These are phyloP conservation scores for Peronospora destructor DNA, from an alignment of 352 stramenopile species.

Conservation along the genomic window DNA sequence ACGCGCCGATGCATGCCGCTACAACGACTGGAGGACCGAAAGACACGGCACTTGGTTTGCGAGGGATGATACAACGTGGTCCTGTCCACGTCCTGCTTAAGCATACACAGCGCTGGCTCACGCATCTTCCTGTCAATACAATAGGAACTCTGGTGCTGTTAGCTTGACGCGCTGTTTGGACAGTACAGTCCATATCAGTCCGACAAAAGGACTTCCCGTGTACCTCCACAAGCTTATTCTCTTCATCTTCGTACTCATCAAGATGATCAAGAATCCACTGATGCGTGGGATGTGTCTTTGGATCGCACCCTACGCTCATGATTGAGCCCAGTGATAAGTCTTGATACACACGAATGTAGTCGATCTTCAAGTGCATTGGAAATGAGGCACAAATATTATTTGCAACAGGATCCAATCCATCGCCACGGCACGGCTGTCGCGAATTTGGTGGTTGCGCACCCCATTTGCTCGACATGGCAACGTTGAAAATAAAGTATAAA, in stretches of 20 bases:
- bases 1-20: constrained; percentile 10
- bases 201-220: constrained; percentile 53
- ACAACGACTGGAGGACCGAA: constrained; percentile 25
- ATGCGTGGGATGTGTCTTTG: constrained; percentile 49
- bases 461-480: constrained; percentile 90
- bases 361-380: constrained; percentile 66
- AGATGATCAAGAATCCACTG: constrained; percentile 77
- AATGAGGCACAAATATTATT: constrained; percentile 62
- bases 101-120: constrained; percentile 41
- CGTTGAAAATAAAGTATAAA: constrained; percentile 94
- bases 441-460: constrained; percentile 62
- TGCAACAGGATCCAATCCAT: constrained; percentile 32
- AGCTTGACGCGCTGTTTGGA: constrained; percentile 13
- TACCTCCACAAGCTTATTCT: constrained; percentile 58
- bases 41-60: constrained; percentile 5
- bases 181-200: constrained; percentile 51
- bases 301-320: constrained; percentile 61
- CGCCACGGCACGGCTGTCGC: constrained; percentile 43
- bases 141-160: constrained; percentile 1
- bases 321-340: constrained; percentile 30
- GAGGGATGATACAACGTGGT: constrained; percentile 39
- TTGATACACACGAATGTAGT: constrained; percentile 79
- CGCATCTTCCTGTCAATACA: constrained; percentile 30
- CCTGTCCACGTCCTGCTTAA: constrained; percentile 32
- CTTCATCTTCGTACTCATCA: constrained; percentile 59